Base-by-base conservation (phyloP, 805 yeast species). In the Teunomyces funiuensis region DNA sequence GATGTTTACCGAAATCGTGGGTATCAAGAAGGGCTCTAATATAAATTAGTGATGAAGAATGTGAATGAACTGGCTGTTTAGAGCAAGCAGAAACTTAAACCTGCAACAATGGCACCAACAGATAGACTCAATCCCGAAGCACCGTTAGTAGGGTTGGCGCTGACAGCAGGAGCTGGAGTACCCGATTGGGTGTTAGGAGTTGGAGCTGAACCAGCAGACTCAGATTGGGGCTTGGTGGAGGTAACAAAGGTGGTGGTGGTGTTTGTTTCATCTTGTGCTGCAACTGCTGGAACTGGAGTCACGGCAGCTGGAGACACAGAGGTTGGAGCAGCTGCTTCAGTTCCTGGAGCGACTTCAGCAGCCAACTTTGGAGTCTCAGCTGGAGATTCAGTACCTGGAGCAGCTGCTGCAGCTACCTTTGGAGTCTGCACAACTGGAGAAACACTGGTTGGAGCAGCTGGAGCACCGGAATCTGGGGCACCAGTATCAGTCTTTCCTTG, bases 281-380 rank as follows among this genome's bases (percentile, higher is more conserved):
- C 22, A 20, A 31, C 22, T 4, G 31, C 11, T 40, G 9, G 38
- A 31, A 15, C 29, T 11, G 22, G 38, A 15, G 34, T 30, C 27
- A 16, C 14, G 15, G 27, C 13, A 1, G 30, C 14, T 17, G 29
- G 13, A 17, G 23, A 17, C 6, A n/a, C 33, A 29, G 49, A 19
- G 27, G 43, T 15, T 9, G 53, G n/a, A 8, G 48, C 30, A 19
- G 42, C 23, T 18, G 45, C n/a, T n/a, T n/a, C n/a, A n/a, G n/a
- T n/a, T n/a, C n/a, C n/a, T n/a, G n/a, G n/a, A n/a, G n/a, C n/a
- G n/a, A n/a, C n/a, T n/a, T n/a, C n/a, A n/a, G n/a, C n/a, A n/a
- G n/a, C n/a, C n/a, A n/a, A n/a, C n/a, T n/a, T n/a, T n/a, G n/a
- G 26, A 19, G 44, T 22, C 29, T 44, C 22, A 10, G 28, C 33